phyloP scores from a whole-genome alignment of 2,329 filamentous ascomycete genomes.

The Byssoonygena ceratinophila region DNA sequence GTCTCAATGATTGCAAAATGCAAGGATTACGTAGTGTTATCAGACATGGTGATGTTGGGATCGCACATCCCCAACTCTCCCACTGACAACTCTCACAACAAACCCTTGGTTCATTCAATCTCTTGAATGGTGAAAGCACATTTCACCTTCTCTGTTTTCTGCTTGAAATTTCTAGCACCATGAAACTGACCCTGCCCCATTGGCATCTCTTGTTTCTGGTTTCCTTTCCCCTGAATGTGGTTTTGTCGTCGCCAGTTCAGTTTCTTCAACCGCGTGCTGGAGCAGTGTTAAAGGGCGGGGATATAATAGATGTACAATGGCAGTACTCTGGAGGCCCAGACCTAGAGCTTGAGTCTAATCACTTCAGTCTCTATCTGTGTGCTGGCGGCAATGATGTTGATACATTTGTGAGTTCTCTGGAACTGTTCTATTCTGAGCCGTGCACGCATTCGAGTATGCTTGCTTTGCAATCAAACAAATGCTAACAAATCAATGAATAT shows the following conservation, averaged over 20 bases:
- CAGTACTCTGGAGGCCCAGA: slow-evolving; percentile 45
- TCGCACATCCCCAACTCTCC: neutral
- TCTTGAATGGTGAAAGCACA: neutral
- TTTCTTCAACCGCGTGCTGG: slow-evolving; percentile 47
- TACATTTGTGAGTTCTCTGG: slow-evolving; percentile 34
- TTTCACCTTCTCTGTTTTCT: neutral
- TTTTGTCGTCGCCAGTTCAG: slow-evolving; percentile 43
- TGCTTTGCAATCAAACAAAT: too few relatives aligned
- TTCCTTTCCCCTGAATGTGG: slow-evolving; percentile 16
- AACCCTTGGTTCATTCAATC: too few relatives aligned
- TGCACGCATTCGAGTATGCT: too few relatives aligned
- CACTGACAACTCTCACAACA: neutral
- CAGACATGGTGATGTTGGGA: neutral
- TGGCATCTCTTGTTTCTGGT: slow-evolving; percentile 8
- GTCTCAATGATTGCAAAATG: neutral
- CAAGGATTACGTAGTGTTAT: neutral
- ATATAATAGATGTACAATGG: slow-evolving; percentile 47
- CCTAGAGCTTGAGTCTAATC: slow-evolving; percentile 40
- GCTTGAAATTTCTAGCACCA: neutral
- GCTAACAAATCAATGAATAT: neutral
- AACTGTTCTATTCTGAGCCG: neutral
- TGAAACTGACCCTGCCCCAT: slow-evolving; percentile 1
- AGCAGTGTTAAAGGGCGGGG: slow-evolving; percentile 40
- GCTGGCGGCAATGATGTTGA: slow-evolving; percentile 47
- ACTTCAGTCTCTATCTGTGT: slow-evolving; percentile 51